Base-by-base conservation (phyloP, 169 alveolate species). In the Neospora caninum region DNA sequence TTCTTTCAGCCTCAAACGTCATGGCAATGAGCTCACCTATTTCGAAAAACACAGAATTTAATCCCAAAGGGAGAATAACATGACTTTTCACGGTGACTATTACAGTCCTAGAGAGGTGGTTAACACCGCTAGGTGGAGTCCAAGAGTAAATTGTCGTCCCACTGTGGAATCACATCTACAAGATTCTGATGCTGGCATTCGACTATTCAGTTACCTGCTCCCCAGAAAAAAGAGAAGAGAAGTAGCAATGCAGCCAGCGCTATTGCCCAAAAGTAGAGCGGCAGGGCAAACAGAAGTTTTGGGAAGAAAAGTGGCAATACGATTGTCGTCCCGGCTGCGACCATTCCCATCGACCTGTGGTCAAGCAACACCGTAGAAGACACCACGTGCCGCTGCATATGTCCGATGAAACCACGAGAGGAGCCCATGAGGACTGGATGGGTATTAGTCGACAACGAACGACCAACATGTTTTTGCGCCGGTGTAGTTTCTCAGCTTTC, bases 251-350 rank as follows among this genome's bases (percentile, higher is more conserved):
- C 86, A 29, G 86, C 39, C 31, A 78, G 45, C 10, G 86, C 86
- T 43, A 78, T 0, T 16, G 86, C 86, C 86, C 86, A 78, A n/a
- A 78, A 78, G 86, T 78, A 78, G 39, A 20, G 9, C 9, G 86
- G 86, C 22, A 78, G 86, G 49, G 29, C 45, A 16, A 78, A 43
- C 39, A 78, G 86, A 20, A 78, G 43, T n/a, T 78, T 43, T 16
- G 86, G 86, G 10, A 78, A 38, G 45, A 78, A 78, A n/a, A n/a
- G 43, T 1, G 86, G 86, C 86, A 78, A 43, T 16, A 38, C 43
- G 27, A 78, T n/a, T n/a, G 86, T 78, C 13, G 45, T n/a, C 42
- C n/a, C 86, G 39, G 86, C 86, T 38, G 86, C 86, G 29, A 78
- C 31, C 86, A 78, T 78, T 7, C 86, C 86, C 45, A 38, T 38